A percentile compares a stretch with the other conserved stretches of the same genome.
These are phyloP conservation scores for Geum urbanum DNA, from an alignment of 306 rosid species.

Conservation along the genomic window DNA sequence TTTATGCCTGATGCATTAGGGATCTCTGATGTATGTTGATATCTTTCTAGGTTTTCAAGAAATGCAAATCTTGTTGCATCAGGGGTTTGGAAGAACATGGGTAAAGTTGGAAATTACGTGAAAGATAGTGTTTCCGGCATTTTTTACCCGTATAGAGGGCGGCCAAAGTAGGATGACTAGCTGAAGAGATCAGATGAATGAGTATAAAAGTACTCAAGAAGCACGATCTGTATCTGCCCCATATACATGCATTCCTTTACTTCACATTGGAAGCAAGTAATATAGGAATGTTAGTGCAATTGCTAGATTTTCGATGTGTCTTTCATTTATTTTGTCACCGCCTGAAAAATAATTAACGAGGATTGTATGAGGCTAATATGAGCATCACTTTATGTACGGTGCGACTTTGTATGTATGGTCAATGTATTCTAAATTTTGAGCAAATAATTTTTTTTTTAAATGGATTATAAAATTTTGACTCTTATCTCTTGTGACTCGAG, in stretches of 20 bases:
- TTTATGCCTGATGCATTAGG: background rate
- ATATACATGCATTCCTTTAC: background rate
- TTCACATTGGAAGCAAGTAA: background rate
- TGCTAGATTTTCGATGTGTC: background rate
- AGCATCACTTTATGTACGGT: too few relatives aligned
- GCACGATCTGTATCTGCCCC: background rate
- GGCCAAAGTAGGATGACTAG: conserved; percentile 8
- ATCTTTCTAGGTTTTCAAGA: conserved; percentile 15
- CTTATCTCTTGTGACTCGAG: too few relatives aligned
- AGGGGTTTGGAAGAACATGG: conserved; percentile 17
- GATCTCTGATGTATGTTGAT: background rate
- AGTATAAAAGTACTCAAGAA: conserved; percentile 1
- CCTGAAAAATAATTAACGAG: background rate
- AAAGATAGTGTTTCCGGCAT: conserved; percentile 1
- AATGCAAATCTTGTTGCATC: conserved; percentile 21
- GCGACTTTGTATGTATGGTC: background rate
- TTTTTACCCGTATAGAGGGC: background rate
- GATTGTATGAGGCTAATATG: background rate
- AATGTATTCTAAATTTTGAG: background rate
- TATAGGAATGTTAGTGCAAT: background rate
- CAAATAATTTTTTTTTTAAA: too few relatives aligned
- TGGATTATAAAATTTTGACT: too few relatives aligned
- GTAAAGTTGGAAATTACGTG: conserved; percentile 15
- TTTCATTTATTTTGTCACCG: background rate
- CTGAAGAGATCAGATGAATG: background rate